Percentiles rank a stretch among this genome's conserved stretches.
These are phyloP conservation scores for Urochloa ruziziensis DNA, from an alignment of 176 grass and related monocot genomes.

Conservation along the genomic window DNA sequence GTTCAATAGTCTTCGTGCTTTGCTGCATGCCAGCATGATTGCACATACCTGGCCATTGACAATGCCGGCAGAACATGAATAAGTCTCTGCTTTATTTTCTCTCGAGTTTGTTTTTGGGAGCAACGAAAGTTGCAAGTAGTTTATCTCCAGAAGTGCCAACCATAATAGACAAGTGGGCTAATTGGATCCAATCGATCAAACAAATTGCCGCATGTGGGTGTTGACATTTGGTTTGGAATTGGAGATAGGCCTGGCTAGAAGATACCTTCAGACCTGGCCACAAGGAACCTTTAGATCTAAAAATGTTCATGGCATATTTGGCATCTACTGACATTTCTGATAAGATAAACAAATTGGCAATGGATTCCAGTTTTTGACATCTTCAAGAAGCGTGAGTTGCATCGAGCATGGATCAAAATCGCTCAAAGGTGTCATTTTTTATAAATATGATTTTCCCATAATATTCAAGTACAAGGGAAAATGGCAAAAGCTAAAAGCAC, in stretches of 20 bases:
- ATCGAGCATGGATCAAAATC: neutral
- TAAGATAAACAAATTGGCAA: neutral
- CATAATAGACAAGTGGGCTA: too few species aligned
- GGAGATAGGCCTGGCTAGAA: neutral
- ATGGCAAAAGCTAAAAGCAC: neutral
- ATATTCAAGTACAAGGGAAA: neutral
- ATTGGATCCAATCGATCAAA: too few species aligned
- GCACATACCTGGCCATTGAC: neutral
- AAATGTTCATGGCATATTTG: neutral
- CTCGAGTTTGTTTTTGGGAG: neutral
- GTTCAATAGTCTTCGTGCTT: neutral
- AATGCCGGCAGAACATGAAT: neutral
- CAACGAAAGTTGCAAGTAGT: neutral
- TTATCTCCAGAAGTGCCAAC: neutral
- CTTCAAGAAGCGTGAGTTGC: neutral
- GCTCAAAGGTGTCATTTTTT: neutral
- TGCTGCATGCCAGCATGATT: neutral
- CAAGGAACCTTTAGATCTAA: slow-evolving; percentile 1
- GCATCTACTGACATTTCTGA: neutral
- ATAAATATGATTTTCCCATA: neutral
- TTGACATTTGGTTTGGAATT: slow-evolving; percentile 8
- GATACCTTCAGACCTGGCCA: neutral
- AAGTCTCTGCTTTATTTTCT: neutral
- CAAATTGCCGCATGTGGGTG: neutral
- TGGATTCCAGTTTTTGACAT: neutral